A percentile compares a stretch with the other conserved stretches of the same genome.
phyloP scores from a whole-genome alignment of 2,329 filamentous ascomycete genomes.

The Botryosphaeria dothidea region DNA sequence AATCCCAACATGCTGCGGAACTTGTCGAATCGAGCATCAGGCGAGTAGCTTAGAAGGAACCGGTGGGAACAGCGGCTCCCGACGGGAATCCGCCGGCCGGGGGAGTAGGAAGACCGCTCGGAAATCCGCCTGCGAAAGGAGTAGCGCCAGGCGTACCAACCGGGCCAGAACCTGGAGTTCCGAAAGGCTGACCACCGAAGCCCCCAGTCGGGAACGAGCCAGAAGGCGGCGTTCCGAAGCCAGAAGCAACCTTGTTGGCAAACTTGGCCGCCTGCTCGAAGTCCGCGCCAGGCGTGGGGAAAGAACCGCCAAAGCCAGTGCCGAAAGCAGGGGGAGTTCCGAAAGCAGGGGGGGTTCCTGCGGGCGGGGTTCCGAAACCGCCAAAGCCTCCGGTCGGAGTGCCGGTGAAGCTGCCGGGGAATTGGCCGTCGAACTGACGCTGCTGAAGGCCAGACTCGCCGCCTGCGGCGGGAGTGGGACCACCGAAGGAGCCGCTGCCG shows the following conservation, averaged over 20 bases:
- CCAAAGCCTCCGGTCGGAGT: neutral
- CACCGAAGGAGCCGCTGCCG: neutral
- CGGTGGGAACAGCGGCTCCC: neutral
- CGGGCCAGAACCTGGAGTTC: neutral
- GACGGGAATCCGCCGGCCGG: neutral
- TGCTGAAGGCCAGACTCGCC: neutral
- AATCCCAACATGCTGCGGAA: neutral
- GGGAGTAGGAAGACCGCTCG: neutral
- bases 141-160: neutral
- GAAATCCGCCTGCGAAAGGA: neutral
- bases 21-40: neutral
- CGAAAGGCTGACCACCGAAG: neutral
- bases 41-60: neutral
- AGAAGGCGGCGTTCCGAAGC: neutral
- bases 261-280: slow-evolving; percentile 8
- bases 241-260: neutral
- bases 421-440: neutral
- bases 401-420: neutral
- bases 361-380: neutral
- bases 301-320: neutral
- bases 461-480: neutral
- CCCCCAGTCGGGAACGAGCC: neutral
- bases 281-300: neutral
- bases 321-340: neutral
- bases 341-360: neutral